phyloP scores from a whole-genome alignment of 441 rosid species.

The Gossypium trilobum region DNA sequence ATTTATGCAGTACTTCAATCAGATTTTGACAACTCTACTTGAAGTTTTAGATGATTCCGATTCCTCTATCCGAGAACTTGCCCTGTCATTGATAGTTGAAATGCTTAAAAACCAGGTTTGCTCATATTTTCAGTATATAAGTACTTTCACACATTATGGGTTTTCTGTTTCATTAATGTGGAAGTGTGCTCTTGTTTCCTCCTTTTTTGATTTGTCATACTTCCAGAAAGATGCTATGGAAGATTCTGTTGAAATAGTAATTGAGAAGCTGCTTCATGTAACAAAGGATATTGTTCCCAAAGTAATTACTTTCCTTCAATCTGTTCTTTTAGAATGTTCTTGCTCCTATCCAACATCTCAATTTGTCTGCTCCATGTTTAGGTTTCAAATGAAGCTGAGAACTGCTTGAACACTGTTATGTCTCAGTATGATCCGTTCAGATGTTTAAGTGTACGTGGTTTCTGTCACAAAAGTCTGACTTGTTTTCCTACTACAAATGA shows the following conservation, averaged over 20 bases:
- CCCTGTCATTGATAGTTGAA: slow-evolving; percentile 64
- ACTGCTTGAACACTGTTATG: slow-evolving; percentile 63
- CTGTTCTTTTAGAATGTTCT: slow-evolving; percentile 8
- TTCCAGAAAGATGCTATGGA: slow-evolving; percentile 76
- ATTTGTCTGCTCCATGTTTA: slow-evolving; percentile 19
- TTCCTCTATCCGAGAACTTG: slow-evolving; percentile 62
- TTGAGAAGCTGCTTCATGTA: slow-evolving; percentile 82
- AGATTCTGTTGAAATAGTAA: slow-evolving; percentile 81
- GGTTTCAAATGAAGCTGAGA: slow-evolving; percentile 86
- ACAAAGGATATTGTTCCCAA: slow-evolving; percentile 58
- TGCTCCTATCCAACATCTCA: not conserved
- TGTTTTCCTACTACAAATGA: not conserved
- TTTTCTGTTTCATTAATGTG: not conserved
- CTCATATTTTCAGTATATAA: not conserved
- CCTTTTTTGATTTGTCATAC: slow-evolving; percentile 9
- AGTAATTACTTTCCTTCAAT: slow-evolving; percentile 33
- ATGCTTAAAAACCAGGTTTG: slow-evolving; percentile 85
- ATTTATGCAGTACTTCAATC: slow-evolving; percentile 83
- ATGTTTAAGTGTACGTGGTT: slow-evolving; percentile 75
- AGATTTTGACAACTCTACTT: slow-evolving; percentile 88
- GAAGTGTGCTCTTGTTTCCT: not conserved
- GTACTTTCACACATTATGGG: not conserved
- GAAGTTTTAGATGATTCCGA: slow-evolving; percentile 80
- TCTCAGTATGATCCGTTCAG: slow-evolving; percentile 85
- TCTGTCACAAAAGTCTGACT: slow-evolving; percentile 9